These are phyloP conservation scores for Ophiostoma sp. DNA, from an alignment of 2,329 filamentous ascomycete species.

Conservation along the genomic window DNA sequence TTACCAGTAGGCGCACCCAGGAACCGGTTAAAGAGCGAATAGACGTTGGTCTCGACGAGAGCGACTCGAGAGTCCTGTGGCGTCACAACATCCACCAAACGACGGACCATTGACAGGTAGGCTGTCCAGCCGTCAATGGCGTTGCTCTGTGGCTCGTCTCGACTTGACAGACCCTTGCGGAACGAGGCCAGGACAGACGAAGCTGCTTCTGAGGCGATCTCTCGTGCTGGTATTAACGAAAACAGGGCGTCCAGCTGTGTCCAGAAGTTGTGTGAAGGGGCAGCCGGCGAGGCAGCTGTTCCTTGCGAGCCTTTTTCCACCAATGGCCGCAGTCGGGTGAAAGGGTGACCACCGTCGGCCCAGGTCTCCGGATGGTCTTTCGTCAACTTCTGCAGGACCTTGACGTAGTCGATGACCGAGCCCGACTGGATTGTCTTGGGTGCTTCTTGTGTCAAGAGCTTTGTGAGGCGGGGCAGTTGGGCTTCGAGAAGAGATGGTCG, in stretches of 20 bases:
- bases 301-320: conserved; percentile 82
- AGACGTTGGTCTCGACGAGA: conserved; percentile 53
- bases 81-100: conserved; percentile 51
- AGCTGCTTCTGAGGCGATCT: conserved; percentile 50
- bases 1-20: conserved; percentile 48
- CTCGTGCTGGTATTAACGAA: conserved; percentile 54
- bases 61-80: conserved; percentile 46
- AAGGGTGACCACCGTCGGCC: conserved; percentile 59
- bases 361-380: conserved; percentile 67
- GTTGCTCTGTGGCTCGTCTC: conserved; percentile 73
- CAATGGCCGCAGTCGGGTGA: conserved; percentile 65
- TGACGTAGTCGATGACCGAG: conserved; percentile 71
- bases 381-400: conserved; percentile 67
- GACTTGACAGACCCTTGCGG: conserved; percentile 67
- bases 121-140: conserved; percentile 69
- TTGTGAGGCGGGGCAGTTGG: conserved; percentile 54
- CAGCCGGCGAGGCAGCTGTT: conserved; percentile 45
- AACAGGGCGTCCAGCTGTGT: conserved; percentile 64
- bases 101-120: conserved; percentile 66
- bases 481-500: conserved; percentile 49
- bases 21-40: conserved; percentile 57
- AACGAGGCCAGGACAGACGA: conserved; percentile 66
- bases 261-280: conserved; percentile 64
- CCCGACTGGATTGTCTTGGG: conserved; percentile 71
- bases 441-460: conserved; percentile 68